Conservation (phyloP, 2,329 filamentous ascomycete genomes). For the Penicillium paneum region DNA sequence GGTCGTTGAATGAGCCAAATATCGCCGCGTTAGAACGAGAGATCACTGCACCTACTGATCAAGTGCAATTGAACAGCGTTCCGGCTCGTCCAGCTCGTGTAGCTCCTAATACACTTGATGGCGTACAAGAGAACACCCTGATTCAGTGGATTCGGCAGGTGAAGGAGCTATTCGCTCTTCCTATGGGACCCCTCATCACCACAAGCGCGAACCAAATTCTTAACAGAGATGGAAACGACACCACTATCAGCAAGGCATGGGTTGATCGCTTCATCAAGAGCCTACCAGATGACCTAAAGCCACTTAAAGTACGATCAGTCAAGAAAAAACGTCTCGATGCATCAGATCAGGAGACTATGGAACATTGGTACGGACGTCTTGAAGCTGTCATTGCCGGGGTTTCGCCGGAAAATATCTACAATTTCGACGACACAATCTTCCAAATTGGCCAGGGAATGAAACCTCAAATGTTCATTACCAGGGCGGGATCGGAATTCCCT, state of each 20-base stretch:
- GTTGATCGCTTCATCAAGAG: not conserved
- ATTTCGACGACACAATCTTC: not conserved
- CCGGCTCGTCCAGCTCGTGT: not conserved
- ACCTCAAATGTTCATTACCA: not conserved
- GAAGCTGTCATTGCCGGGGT: not conserved
- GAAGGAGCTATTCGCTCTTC: not conserved
- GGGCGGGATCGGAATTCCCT: not conserved
- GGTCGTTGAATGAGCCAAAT: not conserved
- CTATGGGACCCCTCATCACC: not conserved
- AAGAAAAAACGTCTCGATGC: not conserved
- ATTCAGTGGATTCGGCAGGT: slow-evolving; percentile 1
- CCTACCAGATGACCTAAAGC: not conserved
- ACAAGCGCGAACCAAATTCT: not conserved
- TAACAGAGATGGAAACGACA: not conserved
- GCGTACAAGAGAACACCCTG: not conserved
- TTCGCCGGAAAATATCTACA: not conserved
- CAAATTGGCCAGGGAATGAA: not conserved
- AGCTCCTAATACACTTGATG: not conserved
- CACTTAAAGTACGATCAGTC: not conserved
- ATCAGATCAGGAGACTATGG: not conserved
- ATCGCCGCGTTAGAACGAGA: not conserved
- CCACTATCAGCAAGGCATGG: not conserved
- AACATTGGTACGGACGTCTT: not conserved
- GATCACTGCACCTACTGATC: not conserved
- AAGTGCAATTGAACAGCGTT: not conserved